Percentiles rank a stretch among this genome's conserved stretches.
Evolutionary conservation across 352 stramenopile species (phyloP).

Genomic region (Phytopythium ostracodes): DNA sequence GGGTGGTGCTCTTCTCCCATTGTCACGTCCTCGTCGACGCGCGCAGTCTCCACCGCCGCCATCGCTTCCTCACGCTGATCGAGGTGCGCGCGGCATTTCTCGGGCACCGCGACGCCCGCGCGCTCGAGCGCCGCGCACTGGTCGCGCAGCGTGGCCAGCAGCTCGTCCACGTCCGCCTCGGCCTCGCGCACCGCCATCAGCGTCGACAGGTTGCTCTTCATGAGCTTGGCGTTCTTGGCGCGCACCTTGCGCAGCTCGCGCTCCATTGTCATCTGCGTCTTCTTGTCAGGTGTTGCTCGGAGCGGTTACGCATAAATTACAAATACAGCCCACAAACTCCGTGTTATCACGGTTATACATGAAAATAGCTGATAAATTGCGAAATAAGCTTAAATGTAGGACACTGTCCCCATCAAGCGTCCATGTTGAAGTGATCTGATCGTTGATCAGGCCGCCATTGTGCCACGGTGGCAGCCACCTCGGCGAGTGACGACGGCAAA

Average conservation of each 20-base stretch:
- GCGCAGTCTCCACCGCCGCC: background rate
- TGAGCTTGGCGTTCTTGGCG: constrained; percentile 42
- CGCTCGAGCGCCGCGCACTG: constrained; percentile 24
- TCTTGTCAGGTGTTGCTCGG: too few relatives aligned
- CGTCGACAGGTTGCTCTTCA: constrained; percentile 47
- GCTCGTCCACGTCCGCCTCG: constrained; percentile 30
- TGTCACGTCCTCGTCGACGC: background rate
- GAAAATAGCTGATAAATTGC: too few relatives aligned
- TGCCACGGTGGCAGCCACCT: too few relatives aligned
- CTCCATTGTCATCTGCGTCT: constrained; percentile 14
- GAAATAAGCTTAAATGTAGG: too few relatives aligned
- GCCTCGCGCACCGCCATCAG: constrained; percentile 50
- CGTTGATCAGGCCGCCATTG: too few relatives aligned
- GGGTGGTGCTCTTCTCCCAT: background rate
- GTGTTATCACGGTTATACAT: too few relatives aligned
- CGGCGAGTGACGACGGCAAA: too few relatives aligned
- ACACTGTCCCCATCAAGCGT: too few relatives aligned
- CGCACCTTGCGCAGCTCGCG: constrained; percentile 26
- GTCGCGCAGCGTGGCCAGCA: constrained; percentile 22
- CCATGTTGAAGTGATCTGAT: too few relatives aligned
- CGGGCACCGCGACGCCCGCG: constrained; percentile 20
- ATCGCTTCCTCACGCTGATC: background rate
- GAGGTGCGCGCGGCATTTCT: constrained; percentile 28
- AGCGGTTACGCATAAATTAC: background rate
- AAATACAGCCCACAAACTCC: background rate